Conservation (phyloP, 345 rosid genomes). For the Eucalyptus polyanthemos region DNA sequence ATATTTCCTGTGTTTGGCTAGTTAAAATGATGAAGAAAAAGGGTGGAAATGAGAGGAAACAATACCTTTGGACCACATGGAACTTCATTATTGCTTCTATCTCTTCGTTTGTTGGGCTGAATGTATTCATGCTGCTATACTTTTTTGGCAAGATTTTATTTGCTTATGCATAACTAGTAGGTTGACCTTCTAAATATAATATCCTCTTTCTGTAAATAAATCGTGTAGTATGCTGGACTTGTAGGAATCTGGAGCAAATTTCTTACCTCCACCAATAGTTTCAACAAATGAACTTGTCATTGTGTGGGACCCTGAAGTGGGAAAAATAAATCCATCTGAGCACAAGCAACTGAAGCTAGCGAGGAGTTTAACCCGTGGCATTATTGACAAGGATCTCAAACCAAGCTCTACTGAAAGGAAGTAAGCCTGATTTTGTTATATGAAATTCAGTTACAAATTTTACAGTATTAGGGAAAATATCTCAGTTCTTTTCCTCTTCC, state of each 20-base stretch:
- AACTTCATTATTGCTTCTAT: neutral
- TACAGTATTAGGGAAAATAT: neutral
- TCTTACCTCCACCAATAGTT: slow-evolving; percentile 75
- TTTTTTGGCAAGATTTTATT: neutral
- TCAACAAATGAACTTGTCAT: slow-evolving; percentile 89
- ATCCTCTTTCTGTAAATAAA: neutral
- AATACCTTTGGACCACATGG: neutral
- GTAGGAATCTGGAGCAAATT: slow-evolving; percentile 88
- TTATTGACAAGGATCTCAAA: slow-evolving; percentile 95
- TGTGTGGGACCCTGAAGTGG: slow-evolving; percentile 94
- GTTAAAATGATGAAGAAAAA: neutral
- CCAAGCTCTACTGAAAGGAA: slow-evolving; percentile 74
- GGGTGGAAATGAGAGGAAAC: neutral
- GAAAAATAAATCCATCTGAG: slow-evolving; percentile 92
- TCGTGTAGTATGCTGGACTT: neutral
- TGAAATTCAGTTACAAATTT: neutral
- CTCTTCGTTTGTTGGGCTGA: neutral
- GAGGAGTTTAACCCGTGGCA: slow-evolving; percentile 92
- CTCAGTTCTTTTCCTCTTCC: neutral
- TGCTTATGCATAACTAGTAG: neutral
- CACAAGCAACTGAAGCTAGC: slow-evolving; percentile 97
- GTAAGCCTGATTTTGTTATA: slow-evolving; percentile 27
- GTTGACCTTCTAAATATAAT: neutral
- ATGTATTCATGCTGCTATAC: neutral
- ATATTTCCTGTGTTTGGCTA: neutral